Base-by-base conservation (phyloP, 2,329 filamentous ascomycete genomes). In the Cladorrhinum sp. region DNA sequence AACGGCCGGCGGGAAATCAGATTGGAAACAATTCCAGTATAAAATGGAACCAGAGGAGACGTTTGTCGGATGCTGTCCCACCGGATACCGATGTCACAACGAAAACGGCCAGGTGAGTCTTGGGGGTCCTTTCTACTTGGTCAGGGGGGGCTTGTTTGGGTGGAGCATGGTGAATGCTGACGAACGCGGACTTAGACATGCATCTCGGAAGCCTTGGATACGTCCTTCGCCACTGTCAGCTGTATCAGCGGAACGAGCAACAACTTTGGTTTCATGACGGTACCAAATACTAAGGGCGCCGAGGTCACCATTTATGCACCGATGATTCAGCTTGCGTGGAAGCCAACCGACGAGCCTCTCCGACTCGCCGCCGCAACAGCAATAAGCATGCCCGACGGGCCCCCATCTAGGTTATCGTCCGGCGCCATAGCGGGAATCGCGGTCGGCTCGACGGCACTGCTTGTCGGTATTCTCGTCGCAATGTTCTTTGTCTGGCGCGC, bases 241-340 rank as follows among this genome's bases (percentile, higher is more conserved):
- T 65, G 63, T 33, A 30, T 57, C 4, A 18, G 8, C 28, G 59
- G 55, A 1, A 28, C 42, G 2, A 58, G 50, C 20, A 61, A 49
- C 55, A 55, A 57, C 18, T 62, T 64, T 6, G 63, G 55, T 16
- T 59, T 57, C 33, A 65, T 59, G 2, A 65, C 65, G 8, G 6
- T 64, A 5, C 62, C 61, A 9, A 59, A 58, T 14, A 26, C 16
- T 0, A 18, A 23, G 4, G 23, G 49, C 30, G 46, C 16, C 16
- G 51, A 30, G 8, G 20, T 65, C 14, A 57, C 58, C 51, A 46
- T 67, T 8, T 64, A 28, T 36, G 62, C 65, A n/a, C 63, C 63
- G 52, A 68, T 68, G 66, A 60, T 66, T 50, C 65, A 68, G 58
- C 62, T 68, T 51, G 63, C 61, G 1, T 68, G 58, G 54, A 46